Base-by-base conservation (phyloP, 2,329 filamentous ascomycete species). In the Xylariaceae sp. region DNA sequence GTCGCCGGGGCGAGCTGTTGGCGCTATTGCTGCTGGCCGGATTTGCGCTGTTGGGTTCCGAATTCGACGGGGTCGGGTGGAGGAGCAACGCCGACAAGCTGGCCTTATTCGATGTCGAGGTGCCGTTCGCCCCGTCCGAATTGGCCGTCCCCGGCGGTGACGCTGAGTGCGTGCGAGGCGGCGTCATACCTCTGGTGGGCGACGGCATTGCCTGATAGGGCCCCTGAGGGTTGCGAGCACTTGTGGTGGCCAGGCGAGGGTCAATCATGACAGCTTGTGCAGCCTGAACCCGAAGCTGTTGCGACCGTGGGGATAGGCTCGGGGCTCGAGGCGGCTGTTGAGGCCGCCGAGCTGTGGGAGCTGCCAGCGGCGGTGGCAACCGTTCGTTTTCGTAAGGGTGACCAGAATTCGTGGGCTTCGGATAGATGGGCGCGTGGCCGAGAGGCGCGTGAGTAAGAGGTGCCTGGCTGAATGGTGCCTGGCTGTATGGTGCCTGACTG, bases 11-110 rank as follows among this genome's bases (percentile, higher is more conserved):
- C 32, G 73, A 78, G 44, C 67, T 73, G 42, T 53, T 52, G 6
- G 60, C 63, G 45, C 66, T 66, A 43, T 56, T 56, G 30, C 44
- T 61, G 49, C 50, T 61, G 28, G 43, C 61, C 18, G 61, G 54
- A 38, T 66, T 67, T 8, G 60, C 63, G 45, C 60, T 67, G 39
- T 53, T 62, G 21, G 63, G 61, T 51, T 67, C 68, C 31, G 66
- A 67, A 39, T 53, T 61, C 11, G 64, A 49, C 2, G 64, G 58
- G 2, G 65, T 65, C 2, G 72, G 65, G 47, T 76, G 70, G n/a
- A 71, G 56, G 7, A 74, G 57, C 12, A 64, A 53, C 1, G 64
- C 63, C 6, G 68, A 67, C 5, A 74, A 47, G 47, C 63, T 70
- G 3, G 67, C 61, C 55, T 60, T 69, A 51, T 63, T 58, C 27